phyloP scores from a whole-genome alignment of 768 basidiomycete genomes.

The Lepiota venenata region DNA sequence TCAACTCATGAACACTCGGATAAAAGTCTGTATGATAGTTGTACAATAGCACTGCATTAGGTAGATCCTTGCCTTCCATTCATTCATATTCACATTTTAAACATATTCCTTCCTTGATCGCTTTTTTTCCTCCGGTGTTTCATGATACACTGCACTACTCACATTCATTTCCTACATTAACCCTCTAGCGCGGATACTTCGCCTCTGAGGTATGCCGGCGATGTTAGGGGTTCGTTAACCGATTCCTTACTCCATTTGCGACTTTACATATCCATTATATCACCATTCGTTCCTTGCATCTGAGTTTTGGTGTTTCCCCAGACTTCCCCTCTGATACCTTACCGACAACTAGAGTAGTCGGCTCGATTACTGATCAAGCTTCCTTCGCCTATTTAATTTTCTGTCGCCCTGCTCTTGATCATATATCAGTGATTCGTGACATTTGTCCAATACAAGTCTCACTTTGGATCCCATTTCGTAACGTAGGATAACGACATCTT shows the following conservation, averaged over 20 bases:
- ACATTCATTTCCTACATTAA: too few relatives aligned
- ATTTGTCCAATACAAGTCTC: too few relatives aligned
- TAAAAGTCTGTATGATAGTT: not conserved
- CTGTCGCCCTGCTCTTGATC: not conserved
- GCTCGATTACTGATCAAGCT: too few relatives aligned
- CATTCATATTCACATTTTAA: not conserved
- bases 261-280: not conserved
- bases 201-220: too few relatives aligned
- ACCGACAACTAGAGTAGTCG: not conserved
- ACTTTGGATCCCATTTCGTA: too few relatives aligned
- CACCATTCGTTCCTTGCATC: not conserved
- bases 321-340: not conserved
- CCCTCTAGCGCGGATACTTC: too few relatives aligned
- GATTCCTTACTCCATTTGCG: too few relatives aligned
- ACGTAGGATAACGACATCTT: too few relatives aligned
- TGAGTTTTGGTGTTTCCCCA: not conserved
- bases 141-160: too few relatives aligned
- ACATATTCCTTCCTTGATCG: not conserved
- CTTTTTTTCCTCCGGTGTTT: not conserved
- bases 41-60: constrained; percentile 3
- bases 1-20: not conserved
- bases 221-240: too few relatives aligned
- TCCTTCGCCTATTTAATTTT: too few relatives aligned
- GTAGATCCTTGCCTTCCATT: constrained; percentile 6
- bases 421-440: too few relatives aligned